Evolutionary conservation across 345 rosid genomes (phyloP).

Genomic region (Combretum micranthum): DNA sequence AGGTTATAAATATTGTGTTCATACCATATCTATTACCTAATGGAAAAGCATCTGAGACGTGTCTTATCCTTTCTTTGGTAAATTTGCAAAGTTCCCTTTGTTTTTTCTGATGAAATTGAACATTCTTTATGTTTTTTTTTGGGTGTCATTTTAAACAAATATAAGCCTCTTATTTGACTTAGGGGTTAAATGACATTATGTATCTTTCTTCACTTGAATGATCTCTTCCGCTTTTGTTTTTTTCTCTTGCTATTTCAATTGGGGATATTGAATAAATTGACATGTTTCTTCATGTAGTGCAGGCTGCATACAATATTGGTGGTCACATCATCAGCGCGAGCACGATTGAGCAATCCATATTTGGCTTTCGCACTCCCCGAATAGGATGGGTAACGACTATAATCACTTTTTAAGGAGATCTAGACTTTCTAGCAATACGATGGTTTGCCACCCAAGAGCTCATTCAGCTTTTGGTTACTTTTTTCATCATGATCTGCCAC

Average conservation of each 20-base stretch:
- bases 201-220: too few relatives aligned
- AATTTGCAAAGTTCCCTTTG: too few relatives aligned
- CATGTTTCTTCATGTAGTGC: constrained; percentile 43
- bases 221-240: background rate
- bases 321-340: constrained; percentile 76
- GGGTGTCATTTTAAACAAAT: too few relatives aligned
- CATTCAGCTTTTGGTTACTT: background rate
- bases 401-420: constrained; percentile 5
- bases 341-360: constrained; percentile 76
- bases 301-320: constrained; percentile 87
- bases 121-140: background rate
- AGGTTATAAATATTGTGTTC: too few relatives aligned
- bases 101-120: background rate
- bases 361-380: constrained; percentile 63
- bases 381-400: constrained; percentile 54
- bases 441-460: background rate
- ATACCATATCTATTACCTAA: too few relatives aligned
- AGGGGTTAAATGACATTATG: too few relatives aligned
- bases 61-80: too few relatives aligned
- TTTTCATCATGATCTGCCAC: too few relatives aligned
- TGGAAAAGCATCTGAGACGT: background rate
- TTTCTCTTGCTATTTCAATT: background rate
- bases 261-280: constrained; percentile 14
- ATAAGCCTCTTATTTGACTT: too few relatives aligned
- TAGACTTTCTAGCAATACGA: background rate